Percentiles rank a stretch among this genome's conserved stretches.
Evolutionary conservation across 129 eudicot species (phyloP).

Genomic region (Helichrysum umbraculigerum): DNA sequence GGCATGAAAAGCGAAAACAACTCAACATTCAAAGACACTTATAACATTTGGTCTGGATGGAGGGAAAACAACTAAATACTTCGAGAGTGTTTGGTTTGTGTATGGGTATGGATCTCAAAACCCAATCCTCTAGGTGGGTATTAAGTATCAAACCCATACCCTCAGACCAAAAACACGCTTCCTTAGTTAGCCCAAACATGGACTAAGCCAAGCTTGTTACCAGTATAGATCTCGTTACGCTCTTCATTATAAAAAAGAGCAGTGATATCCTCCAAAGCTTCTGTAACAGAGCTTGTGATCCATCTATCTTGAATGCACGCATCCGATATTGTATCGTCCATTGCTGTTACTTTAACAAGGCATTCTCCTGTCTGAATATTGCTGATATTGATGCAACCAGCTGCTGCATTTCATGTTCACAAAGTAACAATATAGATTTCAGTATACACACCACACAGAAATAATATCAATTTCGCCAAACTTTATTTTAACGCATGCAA

Average conservation of each 20-base stretch:
- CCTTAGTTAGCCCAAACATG: constrained; percentile 84
- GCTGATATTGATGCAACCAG: constrained; percentile 92
- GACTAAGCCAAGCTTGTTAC: constrained; percentile 83
- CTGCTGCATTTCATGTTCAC: constrained; percentile 39
- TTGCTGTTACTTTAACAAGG: constrained; percentile 83
- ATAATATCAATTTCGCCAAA: background rate
- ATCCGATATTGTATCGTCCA: constrained; percentile 32
- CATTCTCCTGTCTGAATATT: constrained; percentile 93
- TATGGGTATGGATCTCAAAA: too few relatives aligned
- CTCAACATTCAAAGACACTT: too few relatives aligned
- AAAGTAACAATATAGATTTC: background rate
- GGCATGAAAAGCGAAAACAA: too few relatives aligned
- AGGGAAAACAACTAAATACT: too few relatives aligned
- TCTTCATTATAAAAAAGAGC: constrained; percentile 96
- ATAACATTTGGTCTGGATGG: too few relatives aligned
- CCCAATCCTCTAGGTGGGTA: too few relatives aligned
- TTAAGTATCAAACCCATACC: too few relatives aligned
- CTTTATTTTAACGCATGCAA: too few relatives aligned
- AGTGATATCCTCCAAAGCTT: constrained; percentile 91
- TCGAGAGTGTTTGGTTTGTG: too few relatives aligned
- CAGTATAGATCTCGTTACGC: constrained; percentile 93
- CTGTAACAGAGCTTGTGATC: constrained; percentile 65
- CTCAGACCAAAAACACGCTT: too few relatives aligned
- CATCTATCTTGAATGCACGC: constrained; percentile 57
- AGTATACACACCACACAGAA: background rate